Base-by-base conservation (phyloP, 345 rosid genomes). In the Euphorbia peplus region DNA sequence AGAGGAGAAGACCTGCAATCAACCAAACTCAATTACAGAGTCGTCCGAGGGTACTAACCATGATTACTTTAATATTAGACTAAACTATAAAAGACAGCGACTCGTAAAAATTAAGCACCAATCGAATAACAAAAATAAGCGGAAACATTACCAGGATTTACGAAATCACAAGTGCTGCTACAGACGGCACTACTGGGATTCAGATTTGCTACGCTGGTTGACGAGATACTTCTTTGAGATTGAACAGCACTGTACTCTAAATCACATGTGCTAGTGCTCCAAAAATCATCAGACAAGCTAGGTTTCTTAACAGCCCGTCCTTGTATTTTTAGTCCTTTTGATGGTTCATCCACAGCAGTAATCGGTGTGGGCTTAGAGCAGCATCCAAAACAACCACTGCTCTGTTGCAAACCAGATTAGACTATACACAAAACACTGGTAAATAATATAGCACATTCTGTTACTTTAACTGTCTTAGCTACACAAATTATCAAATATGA, bases 321-420 rank as follows among this genome's bases (percentile, higher is more conserved):
- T 76, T 76, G 80, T 76, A 76, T 71, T 22, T 47, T 67, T 51
- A 76, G 62, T 55, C 80, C 76, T 68, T 76, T 76, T 3, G 80
- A 53, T n/a, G 80, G 80, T 66, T 76, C 76, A 62, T 76, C 80
- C 66, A 76, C 80, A 54, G 80, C 80, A 50, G 64, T 76, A 35
- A 76, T 57, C 30, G 76, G 80, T 14, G 76, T 56, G 48, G 80
- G 66, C 48, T 71, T 71, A 37, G 73, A 24, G 22, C 73, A 71
- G 70, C 80, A 76, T 54, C 80, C 80, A 71, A 76, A 76, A 76
- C 80, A 76, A 10, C 73, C 76, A 71, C 80, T 76, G 80, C 56
- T 54, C 80, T 76, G 80, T 71, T 67, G 57, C 76, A 67, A 63
- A 67, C 66, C 73, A 62, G 35, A 73, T 76, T 63, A 76, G 68